Base-by-base conservation (phyloP, 2,329 filamentous ascomycete genomes). In the Fusarium sp. region DNA sequence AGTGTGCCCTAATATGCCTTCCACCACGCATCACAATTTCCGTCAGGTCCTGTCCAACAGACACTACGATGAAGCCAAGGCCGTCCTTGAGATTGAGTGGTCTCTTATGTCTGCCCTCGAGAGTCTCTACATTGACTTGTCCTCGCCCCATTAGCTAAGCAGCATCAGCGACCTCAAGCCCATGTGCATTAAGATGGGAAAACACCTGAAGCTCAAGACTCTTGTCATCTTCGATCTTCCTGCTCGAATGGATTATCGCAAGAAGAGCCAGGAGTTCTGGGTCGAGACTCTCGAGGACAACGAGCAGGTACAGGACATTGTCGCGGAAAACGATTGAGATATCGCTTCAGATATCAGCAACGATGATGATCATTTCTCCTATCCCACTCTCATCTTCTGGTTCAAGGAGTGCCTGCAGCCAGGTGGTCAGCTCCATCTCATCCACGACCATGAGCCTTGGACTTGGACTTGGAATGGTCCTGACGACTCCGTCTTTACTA, bases 111-210 rank as follows among this genome's bases (percentile, higher is more conserved):
- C 33, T 7, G 40, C 46, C 31, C 62, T 69, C 3, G 54, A 69
- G 34, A 67, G 33, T 20, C 66, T 69, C 14, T 69, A 46, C 11
- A 34, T 69, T 17, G 57, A 69, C 36, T 33, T 69, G 17, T 34
- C 36, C 31, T 33, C 44, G 10, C 28, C 31, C 14, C 7, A 14
- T 3, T 42, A 10, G 52, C 31, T 17, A 22, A n/a, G 14, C n/a
- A 14, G 18, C 15, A 17, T 6, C 17, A 14, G 4, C 7, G 39
- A 31, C 13, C 26, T 56, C 33, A 33, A 31, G 26, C 7, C 5
- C 13, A 7, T 56, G 14, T 53, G 42, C 40, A 5, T n/a, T 11
- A n/a, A 48, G 11, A 59, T 59, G 62, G 39, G 31, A 8, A 24
- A 13, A 18, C 57, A 59, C 13, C 42, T 69, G 24, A 44, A 45